Conservation (phyloP, 495 filamentous ascomycete genomes). For the Penicillium daleae region DNA sequence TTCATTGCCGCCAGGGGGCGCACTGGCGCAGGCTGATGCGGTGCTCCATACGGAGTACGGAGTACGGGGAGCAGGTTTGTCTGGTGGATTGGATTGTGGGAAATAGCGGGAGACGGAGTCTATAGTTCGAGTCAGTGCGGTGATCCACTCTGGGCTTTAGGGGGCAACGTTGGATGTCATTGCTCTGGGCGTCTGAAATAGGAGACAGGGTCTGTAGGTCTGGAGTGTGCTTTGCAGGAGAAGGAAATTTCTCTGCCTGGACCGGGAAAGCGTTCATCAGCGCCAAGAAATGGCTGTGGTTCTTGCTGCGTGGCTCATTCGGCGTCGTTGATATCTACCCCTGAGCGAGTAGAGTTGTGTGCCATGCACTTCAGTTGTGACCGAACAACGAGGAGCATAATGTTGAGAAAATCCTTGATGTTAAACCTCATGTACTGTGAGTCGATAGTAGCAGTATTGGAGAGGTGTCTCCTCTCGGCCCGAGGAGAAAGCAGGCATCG, state of each 20-base stretch:
- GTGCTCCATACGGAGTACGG: neutral
- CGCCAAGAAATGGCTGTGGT: slow-evolving; percentile 17
- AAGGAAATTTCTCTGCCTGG: slow-evolving; percentile 28
- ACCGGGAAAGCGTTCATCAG: slow-evolving; percentile 19
- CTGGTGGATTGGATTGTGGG: neutral
- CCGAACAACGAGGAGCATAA: neutral
- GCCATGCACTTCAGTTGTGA: neutral
- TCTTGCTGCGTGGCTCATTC: slow-evolving; percentile 1
- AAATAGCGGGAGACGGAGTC: neutral
- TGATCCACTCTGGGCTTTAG: neutral
- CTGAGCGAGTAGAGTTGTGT: neutral
- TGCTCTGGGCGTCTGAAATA: slow-evolving; percentile 13
- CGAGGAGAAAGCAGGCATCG: slow-evolving; percentile 4
- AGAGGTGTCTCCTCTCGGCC: neutral
- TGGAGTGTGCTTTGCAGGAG: neutral
- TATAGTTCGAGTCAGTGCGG: slow-evolving; percentile 7
- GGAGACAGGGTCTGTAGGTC: no score
- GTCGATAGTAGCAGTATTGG: neutral
- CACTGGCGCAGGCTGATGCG: slow-evolving; percentile 7
- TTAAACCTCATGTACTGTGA: no score
- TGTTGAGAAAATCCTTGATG: neutral
- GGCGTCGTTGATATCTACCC: neutral
- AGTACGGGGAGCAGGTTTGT: neutral
- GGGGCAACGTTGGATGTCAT: slow-evolving; percentile 7
- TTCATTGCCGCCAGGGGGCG: slow-evolving; percentile 7